Base-by-base conservation (phyloP, 2,329 filamentous ascomycete genomes). In the Xylariomycetidae sp. region DNA sequence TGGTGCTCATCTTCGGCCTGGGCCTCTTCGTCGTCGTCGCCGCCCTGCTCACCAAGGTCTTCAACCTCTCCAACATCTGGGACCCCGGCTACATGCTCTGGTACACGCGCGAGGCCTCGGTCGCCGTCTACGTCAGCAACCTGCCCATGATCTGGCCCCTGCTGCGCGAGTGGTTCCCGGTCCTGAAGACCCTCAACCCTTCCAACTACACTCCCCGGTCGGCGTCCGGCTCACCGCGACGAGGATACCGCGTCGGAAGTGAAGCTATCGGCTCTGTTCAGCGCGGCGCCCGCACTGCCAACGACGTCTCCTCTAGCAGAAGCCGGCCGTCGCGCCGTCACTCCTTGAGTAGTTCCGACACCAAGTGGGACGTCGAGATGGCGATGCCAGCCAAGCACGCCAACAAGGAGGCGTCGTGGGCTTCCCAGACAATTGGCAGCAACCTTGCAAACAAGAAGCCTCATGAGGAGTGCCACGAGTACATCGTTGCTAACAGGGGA, bases 71-170 rank as follows among this genome's bases (percentile, higher is more conserved):
- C 31, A 27, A 45, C n/a, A 30, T 49, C 10, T 46, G 44, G 34
- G 43, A 48, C 31, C 51, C 52, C 5, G 29, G 32, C 25, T 67
- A 66, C 46, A 58, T 66, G 58, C 50, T 67, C 13, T 76, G 72
- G 70, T 74, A 74, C 48, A 60, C 65, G 14, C 61, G 71, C 34
- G 71, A 76, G 59, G 65, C 68, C 8, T 64, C 59, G 17, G 68
- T 71, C 2, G 70, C 69, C 6, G 58, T 74, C 5, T 65, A 67
- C 38, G 68, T 75, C 8, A 61, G 68, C 40, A 76, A 75, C 44
- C 53, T 74, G 3, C 71, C 71, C 1, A 58, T 67, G 29, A 64
- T 72, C 34, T 76, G 70, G 69, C 63, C 68, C 1, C 58, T 75
- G 10, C 48, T 74, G 27, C 61, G 65, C 18, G 59, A 65, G 31